phyloP scores from a whole-genome alignment of 345 rosid genomes.

The Corchorus olitorius region DNA sequence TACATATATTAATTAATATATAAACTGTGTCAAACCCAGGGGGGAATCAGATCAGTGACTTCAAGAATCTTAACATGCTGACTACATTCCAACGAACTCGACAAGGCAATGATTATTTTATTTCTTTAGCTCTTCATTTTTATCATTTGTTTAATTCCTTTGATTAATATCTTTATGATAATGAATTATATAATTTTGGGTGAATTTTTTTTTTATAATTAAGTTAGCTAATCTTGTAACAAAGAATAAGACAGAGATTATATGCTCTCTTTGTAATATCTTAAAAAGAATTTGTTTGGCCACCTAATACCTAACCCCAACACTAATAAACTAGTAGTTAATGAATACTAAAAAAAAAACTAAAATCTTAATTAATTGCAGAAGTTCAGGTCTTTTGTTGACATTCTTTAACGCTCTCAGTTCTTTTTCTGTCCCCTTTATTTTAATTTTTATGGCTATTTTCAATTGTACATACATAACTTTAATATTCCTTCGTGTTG shows the following conservation, averaged over 20 bases:
- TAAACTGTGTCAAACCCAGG: background rate
- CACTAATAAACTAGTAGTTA: background rate
- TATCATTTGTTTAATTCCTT: conserved; percentile 13
- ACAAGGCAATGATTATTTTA: conserved; percentile 26
- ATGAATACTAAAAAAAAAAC: background rate
- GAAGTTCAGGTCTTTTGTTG: conserved; percentile 25
- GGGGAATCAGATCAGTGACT: background rate
- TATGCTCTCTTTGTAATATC: too few relatives aligned
- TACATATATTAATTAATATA: too few relatives aligned
- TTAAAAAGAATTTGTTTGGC: conserved; percentile 32
- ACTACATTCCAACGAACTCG: conserved; percentile 35
- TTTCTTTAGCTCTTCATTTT: conserved; percentile 9
- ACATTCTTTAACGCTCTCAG: conserved; percentile 19
- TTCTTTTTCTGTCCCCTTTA: background rate
- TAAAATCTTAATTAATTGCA: background rate
- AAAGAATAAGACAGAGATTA: background rate
- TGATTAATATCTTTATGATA: background rate
- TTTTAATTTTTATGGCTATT: background rate
- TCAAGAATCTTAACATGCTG: conserved; percentile 29
- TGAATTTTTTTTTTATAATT: too few relatives aligned
- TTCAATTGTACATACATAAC: background rate
- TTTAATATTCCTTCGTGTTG: background rate
- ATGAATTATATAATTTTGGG: too few relatives aligned
- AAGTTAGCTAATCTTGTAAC: background rate
- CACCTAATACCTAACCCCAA: conserved; percentile 47